A percentile compares a stretch with the other conserved stretches of the same genome.
Conservation (phyloP, 202 grass and related monocot genomes). For the Alloteropsis angusta region DNA sequence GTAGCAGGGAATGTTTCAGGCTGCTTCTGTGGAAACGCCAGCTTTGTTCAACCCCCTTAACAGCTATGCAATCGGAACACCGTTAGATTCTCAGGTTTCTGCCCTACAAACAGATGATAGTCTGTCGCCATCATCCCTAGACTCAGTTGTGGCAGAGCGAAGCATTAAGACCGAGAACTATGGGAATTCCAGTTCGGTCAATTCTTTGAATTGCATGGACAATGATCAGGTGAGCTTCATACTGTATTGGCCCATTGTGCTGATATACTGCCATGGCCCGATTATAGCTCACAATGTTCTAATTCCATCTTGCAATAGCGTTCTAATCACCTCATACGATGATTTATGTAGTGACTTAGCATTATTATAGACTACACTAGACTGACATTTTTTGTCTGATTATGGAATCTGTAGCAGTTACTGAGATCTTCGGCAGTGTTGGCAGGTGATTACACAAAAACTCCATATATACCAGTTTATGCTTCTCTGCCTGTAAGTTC, state of each 20-base stretch:
- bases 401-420: slow-evolving; percentile 37
- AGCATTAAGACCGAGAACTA: slow-evolving; percentile 66
- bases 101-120: slow-evolving; percentile 68
- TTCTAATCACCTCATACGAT: neutral
- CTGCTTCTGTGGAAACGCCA: slow-evolving; percentile 42
- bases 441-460: slow-evolving; percentile 60
- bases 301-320: neutral
- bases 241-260: neutral
- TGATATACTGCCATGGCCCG: neutral
- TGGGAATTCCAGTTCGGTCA: slow-evolving; percentile 49
- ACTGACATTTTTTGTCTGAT: slow-evolving; percentile 4
- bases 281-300: neutral
- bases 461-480: slow-evolving; percentile 84
- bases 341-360: neutral
- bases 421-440: slow-evolving; percentile 46
- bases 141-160: slow-evolving; percentile 70
- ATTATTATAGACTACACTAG: neutral
- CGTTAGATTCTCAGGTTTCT: slow-evolving; percentile 65
- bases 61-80: slow-evolving; percentile 48
- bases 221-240: slow-evolving; percentile 55
- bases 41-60: slow-evolving; percentile 42
- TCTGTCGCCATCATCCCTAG: slow-evolving; percentile 73
- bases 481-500: slow-evolving; percentile 73
- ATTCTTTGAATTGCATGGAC: slow-evolving; percentile 48
- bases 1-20: slow-evolving; percentile 46